phyloP scores from a whole-genome alignment of 2,329 filamentous ascomycete species.

The Xylaria sp. region DNA sequence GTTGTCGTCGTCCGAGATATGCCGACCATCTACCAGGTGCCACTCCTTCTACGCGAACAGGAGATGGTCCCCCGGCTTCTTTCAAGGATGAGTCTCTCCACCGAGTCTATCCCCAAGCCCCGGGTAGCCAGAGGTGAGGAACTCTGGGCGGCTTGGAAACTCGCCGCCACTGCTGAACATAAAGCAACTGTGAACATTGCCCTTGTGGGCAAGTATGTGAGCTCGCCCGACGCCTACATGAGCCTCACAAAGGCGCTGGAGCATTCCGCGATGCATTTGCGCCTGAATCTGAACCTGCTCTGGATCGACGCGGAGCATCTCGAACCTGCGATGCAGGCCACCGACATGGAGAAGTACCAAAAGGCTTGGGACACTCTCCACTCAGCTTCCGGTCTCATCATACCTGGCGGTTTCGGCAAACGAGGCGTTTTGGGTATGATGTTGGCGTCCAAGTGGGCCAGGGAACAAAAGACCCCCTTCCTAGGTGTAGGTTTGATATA shows the following conservation, averaged over 20 bases:
- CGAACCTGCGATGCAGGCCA: conserved; percentile 67
- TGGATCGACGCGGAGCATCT: conserved; percentile 88
- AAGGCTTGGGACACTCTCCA: conserved; percentile 83
- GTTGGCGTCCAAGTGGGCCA: conserved; percentile 81
- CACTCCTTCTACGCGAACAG: conserved; percentile 86
- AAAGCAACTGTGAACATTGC: conserved; percentile 78
- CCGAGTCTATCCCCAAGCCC: conserved; percentile 62
- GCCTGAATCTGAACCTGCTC: conserved; percentile 76
- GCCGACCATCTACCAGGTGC: conserved; percentile 90
- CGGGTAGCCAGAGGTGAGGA: conserved; percentile 66
- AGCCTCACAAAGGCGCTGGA: conserved; percentile 85
- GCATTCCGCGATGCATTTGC: conserved; percentile 87
- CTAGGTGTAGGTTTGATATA: conserved; percentile 59
- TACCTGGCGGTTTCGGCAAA: conserved; percentile 80
- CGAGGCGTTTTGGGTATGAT: conserved; percentile 91
- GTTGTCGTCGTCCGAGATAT: conserved; percentile 91
- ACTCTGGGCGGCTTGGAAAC: conserved; percentile 83
- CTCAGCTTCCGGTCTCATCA: conserved; percentile 69
- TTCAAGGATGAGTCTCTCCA: conserved; percentile 58
- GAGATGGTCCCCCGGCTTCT: conserved; percentile 72
- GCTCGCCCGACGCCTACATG: conserved; percentile 84
- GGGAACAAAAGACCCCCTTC: conserved; percentile 79
- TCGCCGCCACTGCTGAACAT: conserved; percentile 70
- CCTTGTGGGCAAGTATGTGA: conserved; percentile 90
- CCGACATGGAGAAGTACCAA: conserved; percentile 75